Evolutionary conservation across 306 rosid genomes (phyloP), one percentile per base, ranked within the genome.

Genomic region (apple (Malus domestica)): DNA sequence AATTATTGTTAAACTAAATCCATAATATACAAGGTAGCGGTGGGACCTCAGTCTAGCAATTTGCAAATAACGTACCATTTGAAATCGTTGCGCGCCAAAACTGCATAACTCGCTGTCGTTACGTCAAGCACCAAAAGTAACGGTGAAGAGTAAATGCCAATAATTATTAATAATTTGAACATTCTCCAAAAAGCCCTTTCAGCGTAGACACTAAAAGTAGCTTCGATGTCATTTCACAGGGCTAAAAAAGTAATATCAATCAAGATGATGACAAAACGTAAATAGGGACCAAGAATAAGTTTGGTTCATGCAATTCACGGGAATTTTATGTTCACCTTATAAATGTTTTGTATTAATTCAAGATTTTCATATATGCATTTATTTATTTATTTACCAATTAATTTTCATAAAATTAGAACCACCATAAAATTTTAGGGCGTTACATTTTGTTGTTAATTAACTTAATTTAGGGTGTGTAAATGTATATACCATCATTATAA

Each of bases 71-170:
- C 67, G 3, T 27, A 49, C 73, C 33, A 70, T 87, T 89, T 75
- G 80, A 82, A 81, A 81, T 42, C 16, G 1, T 11, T 8, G 51
- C 80, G 83, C 89, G 87, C 89, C 83, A 70, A 79, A 77, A 70
- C 71, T 5, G 18, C 35, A 29, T 5, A 30, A 25, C 30, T 18
- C 29, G 71, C 35, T 79, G 85, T 79, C 75, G 60, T 51, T 49
- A 15, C 38, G 67, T 35, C 78, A 57, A 72, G 57, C 65, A 38
- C 78, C 52, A 20, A 25, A 38, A 70, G 12, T 16, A 78, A 83
- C 82, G 80, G 83, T 77, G 4, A 73, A 44, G 35, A 44, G 35
- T 42, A 49, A 59, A 64, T 10, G 63, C n/a, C 18, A 44, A 54
- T 32, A 25, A 9, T 13, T 8, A 25, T 32, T 45, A 65, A 80